Evolutionary conservation across 1,284 basidiomycete species (phyloP).

Genomic region (Exobasidium rhododendri): DNA sequence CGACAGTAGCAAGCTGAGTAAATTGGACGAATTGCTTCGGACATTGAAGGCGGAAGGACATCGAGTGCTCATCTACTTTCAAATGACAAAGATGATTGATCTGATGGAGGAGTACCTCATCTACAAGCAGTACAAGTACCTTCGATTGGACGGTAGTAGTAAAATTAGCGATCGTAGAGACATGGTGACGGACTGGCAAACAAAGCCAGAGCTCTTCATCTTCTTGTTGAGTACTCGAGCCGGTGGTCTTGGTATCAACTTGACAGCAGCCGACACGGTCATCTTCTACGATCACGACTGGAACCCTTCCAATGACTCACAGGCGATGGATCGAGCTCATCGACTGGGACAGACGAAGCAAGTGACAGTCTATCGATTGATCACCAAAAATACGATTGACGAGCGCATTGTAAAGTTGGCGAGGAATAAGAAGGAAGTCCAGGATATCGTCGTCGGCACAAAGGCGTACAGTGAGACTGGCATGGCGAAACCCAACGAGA

Average conservation of each 20-base stretch:
- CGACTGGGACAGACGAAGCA: conserved; percentile 97
- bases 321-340: conserved; percentile 99
- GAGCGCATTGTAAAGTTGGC: conserved; percentile 80
- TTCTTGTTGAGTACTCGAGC: conserved; percentile 85
- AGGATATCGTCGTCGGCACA: conserved; percentile 98
- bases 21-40: conserved; percentile 80
- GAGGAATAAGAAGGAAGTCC: conserved; percentile 57
- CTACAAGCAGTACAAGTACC: conserved; percentile 95
- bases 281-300: conserved; percentile 99
- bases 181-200: conserved; percentile 99
- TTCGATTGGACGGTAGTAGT: conserved; percentile 89
- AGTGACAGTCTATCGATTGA: conserved; percentile 96
- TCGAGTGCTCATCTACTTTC: conserved; percentile 95
- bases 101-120: conserved; percentile 98
- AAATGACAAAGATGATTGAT: conserved; percentile 99
- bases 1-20: conserved; percentile 92
- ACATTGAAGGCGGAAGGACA: conserved; percentile 92
- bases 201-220: conserved; percentile 64
- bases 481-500: conserved; percentile 91
- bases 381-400: conserved; percentile 95
- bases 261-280: conserved; percentile 85
- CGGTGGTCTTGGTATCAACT: conserved; percentile 95
- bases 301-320: conserved; percentile 92
- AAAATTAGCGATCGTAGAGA: conserved; percentile 94
- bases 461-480: conserved; percentile 65